These are phyloP conservation scores for Bigelowiella natans DNA, from an alignment of 78 protist genomes.

Conservation along the genomic window DNA sequence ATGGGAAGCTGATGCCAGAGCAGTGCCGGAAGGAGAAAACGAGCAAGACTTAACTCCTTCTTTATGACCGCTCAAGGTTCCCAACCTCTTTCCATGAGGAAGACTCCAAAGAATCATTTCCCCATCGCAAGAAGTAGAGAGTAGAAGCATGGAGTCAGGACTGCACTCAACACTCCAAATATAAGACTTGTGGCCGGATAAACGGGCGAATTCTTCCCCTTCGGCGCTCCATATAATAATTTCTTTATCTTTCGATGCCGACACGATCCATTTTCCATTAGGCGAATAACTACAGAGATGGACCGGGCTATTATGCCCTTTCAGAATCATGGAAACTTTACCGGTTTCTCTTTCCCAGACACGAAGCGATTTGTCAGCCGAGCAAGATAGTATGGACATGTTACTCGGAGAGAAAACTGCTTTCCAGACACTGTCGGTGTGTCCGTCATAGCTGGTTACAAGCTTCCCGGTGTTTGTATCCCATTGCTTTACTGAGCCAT, in stretches of 20 bases:
- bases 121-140: not conserved
- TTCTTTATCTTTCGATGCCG: conserved; percentile 35
- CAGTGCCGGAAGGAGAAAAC: not conserved
- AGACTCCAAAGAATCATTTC: not conserved
- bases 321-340: not conserved
- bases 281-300: conserved; percentile 21
- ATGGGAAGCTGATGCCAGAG: not conserved
- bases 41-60: not conserved
- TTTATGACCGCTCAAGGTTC: not conserved
- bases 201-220: not conserved
- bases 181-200: not conserved
- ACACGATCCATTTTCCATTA: conserved; percentile 30
- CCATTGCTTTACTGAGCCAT: not conserved
- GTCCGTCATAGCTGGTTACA: not conserved
- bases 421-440: not conserved
- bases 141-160: not conserved
- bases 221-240: conserved; percentile 18
- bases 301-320: not conserved
- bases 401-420: not conserved
- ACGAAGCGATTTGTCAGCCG: not conserved
- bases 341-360: not conserved
- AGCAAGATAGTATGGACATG: not conserved
- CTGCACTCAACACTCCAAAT: not conserved
- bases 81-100: not conserved
- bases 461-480: not conserved